phyloP scores from a whole-genome alignment of 2,329 filamentous ascomycete genomes.

The Aspergillus sclerotialis region DNA sequence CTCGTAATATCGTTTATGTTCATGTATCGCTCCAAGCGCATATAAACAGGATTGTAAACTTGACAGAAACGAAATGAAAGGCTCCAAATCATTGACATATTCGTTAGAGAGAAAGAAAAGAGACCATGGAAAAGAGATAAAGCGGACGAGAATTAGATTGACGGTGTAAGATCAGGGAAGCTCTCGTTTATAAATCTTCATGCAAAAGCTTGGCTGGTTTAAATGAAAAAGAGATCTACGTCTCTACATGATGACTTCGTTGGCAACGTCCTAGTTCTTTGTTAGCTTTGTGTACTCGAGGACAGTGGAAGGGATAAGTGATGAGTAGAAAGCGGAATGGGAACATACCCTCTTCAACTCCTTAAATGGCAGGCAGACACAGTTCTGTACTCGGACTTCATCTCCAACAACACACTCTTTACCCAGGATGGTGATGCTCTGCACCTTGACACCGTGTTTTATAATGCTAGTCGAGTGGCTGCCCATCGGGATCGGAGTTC shows the following conservation, averaged over 20 bases:
- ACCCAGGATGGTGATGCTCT: constrained; percentile 94
- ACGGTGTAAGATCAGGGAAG: too few relatives aligned
- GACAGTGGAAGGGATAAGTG: too few relatives aligned
- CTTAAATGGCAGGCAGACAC: constrained; percentile 94
- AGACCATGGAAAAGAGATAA: too few relatives aligned
- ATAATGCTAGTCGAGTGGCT: constrained; percentile 92
- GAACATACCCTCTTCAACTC: constrained; percentile 83
- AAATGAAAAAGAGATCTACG: constrained; percentile 11
- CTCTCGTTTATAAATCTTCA: not conserved
- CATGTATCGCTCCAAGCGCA: too few relatives aligned
- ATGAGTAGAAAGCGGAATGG: not conserved
- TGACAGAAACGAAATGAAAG: too few relatives aligned
- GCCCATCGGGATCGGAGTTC: constrained; percentile 76
- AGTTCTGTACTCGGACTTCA: constrained; percentile 94
- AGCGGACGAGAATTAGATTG: not conserved
- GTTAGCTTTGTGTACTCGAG: constrained; percentile 1
- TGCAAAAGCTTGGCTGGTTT: constrained; percentile 3
- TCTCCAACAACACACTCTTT: constrained; percentile 94
- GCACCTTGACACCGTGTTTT: constrained; percentile 97
- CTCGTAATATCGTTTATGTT: not conserved
- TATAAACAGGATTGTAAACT: too few relatives aligned
- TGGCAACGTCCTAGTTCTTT: constrained; percentile 31
- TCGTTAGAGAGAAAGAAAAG: too few relatives aligned
- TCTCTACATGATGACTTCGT: constrained; percentile 81
- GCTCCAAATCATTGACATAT: too few relatives aligned